Evolutionary conservation across 2,329 filamentous ascomycete species (phyloP), one percentile per base, ranked within the genome.

Genomic region (Dothistroma septosporum): DNA sequence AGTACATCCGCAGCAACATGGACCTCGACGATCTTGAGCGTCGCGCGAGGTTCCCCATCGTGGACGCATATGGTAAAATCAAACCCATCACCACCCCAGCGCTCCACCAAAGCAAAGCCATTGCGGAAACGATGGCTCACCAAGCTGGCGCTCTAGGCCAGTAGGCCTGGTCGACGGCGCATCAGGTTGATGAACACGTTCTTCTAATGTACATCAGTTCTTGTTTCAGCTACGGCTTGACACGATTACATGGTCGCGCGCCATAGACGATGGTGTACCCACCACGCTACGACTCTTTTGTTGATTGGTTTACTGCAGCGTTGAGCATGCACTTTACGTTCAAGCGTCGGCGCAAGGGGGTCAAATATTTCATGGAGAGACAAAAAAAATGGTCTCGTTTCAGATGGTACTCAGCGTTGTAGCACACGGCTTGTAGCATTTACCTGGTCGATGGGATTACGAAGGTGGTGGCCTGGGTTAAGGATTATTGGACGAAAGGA

Each of bases 1-100:
- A 90, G 76, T 95, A 93, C 76, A 95, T 97, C 69, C 89, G 92
- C 59, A 91, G 87, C 35, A 88, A 90, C 72, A 88, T 92, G 68
- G 87, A 89, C 19, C 83, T 94, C 1, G 90, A 94, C 71, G 88
- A 92, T 59, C 80, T 94, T 7, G 90, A 94, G 79, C 83, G 89
- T 59, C 84, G 84, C 63, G 90, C 90, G 46, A 83, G 90, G 48
- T 94, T 81, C 76, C 90, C 90, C 1, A 74, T 78, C 3, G 79
- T 82, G 19, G 79, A 82, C 54, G 71, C 74, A n/a, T 64, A 76
- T 28, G 79, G 79, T 49, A 68, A 70, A 16, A 65, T 69, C 53
- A 71, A 71, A 61, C 53, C 58, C 21, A 53, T 66, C 11, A 53
- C 50, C 2, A 28, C 50, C 6, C 50, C 50, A n/a, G 50, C 50